Conservation (phyloP, 768 basidiomycete species). For the Hydnomerulius pinastri region DNA sequence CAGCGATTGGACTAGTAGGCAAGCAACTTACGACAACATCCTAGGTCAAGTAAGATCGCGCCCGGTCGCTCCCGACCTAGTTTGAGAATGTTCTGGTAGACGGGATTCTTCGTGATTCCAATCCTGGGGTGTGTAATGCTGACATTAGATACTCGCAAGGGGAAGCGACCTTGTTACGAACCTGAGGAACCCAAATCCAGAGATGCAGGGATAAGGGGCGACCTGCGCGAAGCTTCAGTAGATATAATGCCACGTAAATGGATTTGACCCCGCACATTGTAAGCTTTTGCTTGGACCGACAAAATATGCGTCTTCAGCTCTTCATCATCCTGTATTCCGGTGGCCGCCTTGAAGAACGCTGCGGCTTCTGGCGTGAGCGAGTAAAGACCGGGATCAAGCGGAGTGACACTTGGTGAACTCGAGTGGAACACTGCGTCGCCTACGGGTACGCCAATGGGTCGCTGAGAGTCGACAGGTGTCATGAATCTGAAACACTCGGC, state of each 20-base stretch:
- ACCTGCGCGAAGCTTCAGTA: not conserved
- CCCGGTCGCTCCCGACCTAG: slow-evolving; percentile 32
- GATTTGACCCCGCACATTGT: slow-evolving; percentile 14
- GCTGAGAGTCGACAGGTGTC: not conserved
- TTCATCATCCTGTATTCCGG: slow-evolving; percentile 28
- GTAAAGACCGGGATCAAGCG: not conserved
- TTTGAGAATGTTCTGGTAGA: slow-evolving; percentile 24
- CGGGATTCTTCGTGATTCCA: not conserved
- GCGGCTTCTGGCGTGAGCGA: slow-evolving; percentile 1
- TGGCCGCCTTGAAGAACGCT: slow-evolving; percentile 25
- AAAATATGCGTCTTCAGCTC: slow-evolving; percentile 28
- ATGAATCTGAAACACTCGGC: not conserved
- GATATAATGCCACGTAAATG: not conserved
- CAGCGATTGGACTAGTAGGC: not conserved
- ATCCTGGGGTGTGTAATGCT: not conserved
- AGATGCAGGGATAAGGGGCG: slow-evolving; percentile 28
- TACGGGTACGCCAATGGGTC: not conserved
- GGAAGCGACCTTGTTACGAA: not conserved
- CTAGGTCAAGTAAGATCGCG: slow-evolving; percentile 42
- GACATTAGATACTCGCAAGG: not conserved
- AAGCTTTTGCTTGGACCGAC: slow-evolving; percentile 26
- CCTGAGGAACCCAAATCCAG: slow-evolving; percentile 21
- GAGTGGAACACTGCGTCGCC: not conserved
- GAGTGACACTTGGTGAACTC: not conserved
- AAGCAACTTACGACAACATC: slow-evolving; percentile 37